Evolutionary conservation across 805 yeast species (phyloP), one percentile per base, ranked within the genome.

Genomic region (Suhomyces kilbournensis): DNA sequence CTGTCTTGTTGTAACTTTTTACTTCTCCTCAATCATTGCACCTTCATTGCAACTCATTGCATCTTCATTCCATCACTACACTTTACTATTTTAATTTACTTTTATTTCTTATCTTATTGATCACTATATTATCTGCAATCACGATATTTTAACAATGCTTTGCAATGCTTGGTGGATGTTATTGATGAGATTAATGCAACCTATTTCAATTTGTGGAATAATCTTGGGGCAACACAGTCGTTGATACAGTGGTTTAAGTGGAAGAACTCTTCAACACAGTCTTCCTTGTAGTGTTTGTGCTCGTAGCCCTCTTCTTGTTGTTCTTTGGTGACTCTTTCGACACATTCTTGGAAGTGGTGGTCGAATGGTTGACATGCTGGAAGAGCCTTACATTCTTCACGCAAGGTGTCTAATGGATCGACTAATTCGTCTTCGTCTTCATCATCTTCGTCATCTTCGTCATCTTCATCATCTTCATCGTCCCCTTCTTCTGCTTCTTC

Each of bases 251-350:
- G 97, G 73, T 90, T 90, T 71, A 92, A 80, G 76, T 94, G 98
- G 90, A 93, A 93, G 64, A 88, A 93, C 76, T 93, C 99, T 76
- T 93, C 98, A 56, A 93, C 87, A 81, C 99, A 93, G 76, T 93
- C 97, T 79, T 93, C 99, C 77, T 93, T 93, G 80, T 90, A 80
- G 9, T 79, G 84, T 64, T 81, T 82, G 53, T 87, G 85, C 26
- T 75, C 97, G 70, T 93, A 92, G 62, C 78, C 96, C 61, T 82
- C 87, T 67, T 89, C 92, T 76, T 91, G 90, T 78, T 79, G 81
- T 63, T 85, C 96, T 71, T 85, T 83, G 59, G 94, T 84, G 59
- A 93, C 98, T 79, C 97, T 90, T 76, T 89, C 97, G 54, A 85
- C 85, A 82, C 99, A 93, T 75, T 92, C 97, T 57, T 88, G 85